Base-by-base conservation (phyloP, 306 rosid genomes). In the Cicer yamashitae region DNA sequence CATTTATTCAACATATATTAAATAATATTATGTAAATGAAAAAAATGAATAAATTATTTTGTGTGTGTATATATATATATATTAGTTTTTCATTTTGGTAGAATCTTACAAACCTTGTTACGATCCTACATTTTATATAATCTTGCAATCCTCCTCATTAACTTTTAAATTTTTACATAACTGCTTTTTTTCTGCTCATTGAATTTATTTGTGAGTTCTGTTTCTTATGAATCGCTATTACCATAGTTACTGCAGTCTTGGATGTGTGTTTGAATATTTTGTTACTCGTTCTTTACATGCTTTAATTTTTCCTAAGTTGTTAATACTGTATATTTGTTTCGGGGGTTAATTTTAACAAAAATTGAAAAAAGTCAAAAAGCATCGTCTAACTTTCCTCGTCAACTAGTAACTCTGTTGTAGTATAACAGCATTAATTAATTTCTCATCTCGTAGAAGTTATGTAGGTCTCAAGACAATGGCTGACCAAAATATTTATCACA, bases 401-500 rank as follows among this genome's bases (percentile, higher is more conserved):
- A 45, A 34, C 43, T 14, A 40, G 45, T 6, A 44, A 76, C 50
- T 25, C 8, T 58, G 10, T 77, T 60, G 64, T n/a, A 44, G 53
- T 13, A 13, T 13, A 64, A 14, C 18, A 25, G 52, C 20, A 37
- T 57, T 74, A 47, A 54, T 40, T 65, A 45, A 34, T 17, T 6
- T 9, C n/a, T 6, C 14, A 61, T 75, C 44, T 34, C 7, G 17
- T 18, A 69, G 44, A 52, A 17, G 20, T 74, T 68, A 13, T 43
- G 79, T n/a, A 57, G 38, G 37, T 58, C 58, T 45, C 58, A 37
- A 44, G 51, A 46, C n/a, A 46, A 41, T 76, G 39, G 10, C 41
- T 52, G 67, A 1, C 25, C 5, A 66, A 64, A 73, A 65, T 38
- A 65, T 66, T 56, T 8, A 67, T 74, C 50, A 47, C 62, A 22